Base-by-base conservation (phyloP, 148 eudicot species). In the Gaultheria prostrata region DNA sequence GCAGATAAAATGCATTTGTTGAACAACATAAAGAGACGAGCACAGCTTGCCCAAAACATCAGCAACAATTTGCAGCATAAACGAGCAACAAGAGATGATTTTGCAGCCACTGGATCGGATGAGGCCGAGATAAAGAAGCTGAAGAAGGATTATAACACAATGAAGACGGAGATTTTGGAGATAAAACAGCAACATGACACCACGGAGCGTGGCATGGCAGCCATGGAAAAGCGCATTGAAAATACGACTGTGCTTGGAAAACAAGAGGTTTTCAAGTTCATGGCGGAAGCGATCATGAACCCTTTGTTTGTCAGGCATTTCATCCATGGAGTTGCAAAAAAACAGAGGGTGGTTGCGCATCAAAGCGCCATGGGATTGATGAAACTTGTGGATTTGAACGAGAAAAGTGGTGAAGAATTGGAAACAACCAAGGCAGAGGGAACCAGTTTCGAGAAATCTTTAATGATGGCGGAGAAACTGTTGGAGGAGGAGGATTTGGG, bases 401-500 rank as follows among this genome's bases (percentile, higher is more conserved):
- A 67, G 26, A 80, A 43, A 12, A 81, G 35, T 50, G 79, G 56
- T 49, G 92, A 83, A 45, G 86, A 89, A 75, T 33, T 82, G 35
- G 51, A 67, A 1, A 80, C 69, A 1, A 32, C 83, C 30, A 83
- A 89, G n/a, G 63, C 89, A 56, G 49, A 39, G 51, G 61, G 61
- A 57, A 86, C 81, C 15, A 78, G 80, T 53, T 81, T 86, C 83
- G 94, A 90, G 67, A 89, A 82, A 81, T 89, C 82, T 77, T 51
- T 91, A 17, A 50, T 93, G 84, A 90, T 92, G 93, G 97, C 92
- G 82, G 91, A 93, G 83, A 26, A 26, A 26, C 71, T 65, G 71
- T 75, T 95, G 17, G 83, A 91, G 92, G 94, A 88, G 33, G 97
- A 93, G 80, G 94, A 91, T 74, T 81, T 91, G 86, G 84, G 89